phyloP scores from a whole-genome alignment of 495 filamentous ascomycete genomes.

The Sordaria brevicollis region DNA sequence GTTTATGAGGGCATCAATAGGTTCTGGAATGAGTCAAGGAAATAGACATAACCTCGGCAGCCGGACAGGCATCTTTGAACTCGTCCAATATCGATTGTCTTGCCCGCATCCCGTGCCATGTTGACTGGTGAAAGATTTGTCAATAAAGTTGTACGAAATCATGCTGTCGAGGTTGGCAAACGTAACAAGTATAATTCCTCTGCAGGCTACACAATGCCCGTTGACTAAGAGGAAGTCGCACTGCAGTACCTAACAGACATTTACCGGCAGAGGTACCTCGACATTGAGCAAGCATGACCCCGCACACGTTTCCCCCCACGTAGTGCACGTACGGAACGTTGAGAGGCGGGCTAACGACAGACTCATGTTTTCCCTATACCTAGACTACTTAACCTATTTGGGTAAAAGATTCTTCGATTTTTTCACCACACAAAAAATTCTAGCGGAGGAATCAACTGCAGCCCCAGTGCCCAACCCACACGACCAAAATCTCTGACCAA shows the following conservation, averaged over 20 bases:
- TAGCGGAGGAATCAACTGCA: too few species aligned
- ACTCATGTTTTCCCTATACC: too few species aligned
- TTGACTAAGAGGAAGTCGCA: background rate
- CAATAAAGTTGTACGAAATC: too few species aligned
- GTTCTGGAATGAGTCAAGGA: slow-evolving; percentile 23
- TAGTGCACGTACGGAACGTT: too few species aligned
- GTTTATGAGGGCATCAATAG: slow-evolving; percentile 55
- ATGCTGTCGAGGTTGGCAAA: background rate
- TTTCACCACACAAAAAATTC: too few species aligned
- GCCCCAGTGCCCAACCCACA: too few species aligned
- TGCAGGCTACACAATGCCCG: background rate
- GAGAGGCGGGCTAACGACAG: too few species aligned
- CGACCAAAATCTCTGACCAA: too few species aligned
- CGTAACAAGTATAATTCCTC: background rate
- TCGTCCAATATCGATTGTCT: background rate
- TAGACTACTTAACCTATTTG: too few species aligned
- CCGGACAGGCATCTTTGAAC: background rate
- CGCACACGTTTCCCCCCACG: background rate
- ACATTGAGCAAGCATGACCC: background rate
- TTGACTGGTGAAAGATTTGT: background rate
- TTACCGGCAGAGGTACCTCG: background rate
- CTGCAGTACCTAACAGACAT: background rate
- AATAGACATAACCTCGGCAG: background rate
- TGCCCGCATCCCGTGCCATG: background rate
- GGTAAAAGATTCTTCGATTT: too few species aligned